These are phyloP conservation scores for Neocallimastix lanati DNA, from an alignment of 192 early-diverging fungal species.

Conservation along the genomic window DNA sequence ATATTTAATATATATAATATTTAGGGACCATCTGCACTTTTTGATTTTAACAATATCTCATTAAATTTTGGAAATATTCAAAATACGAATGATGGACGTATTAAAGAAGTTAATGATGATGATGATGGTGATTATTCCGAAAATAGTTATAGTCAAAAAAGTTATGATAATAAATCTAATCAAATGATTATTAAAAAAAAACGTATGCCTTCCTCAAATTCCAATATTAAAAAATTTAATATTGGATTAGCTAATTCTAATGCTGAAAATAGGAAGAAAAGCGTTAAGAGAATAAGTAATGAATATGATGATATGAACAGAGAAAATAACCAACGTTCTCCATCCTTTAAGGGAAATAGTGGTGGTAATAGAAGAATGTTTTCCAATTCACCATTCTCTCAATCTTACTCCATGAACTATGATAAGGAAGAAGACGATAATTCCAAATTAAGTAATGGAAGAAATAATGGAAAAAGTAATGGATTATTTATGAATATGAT, in stretches of 20 bases:
- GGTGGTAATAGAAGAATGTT: not conserved
- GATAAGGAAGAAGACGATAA: not conserved
- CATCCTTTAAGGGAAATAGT: not conserved
- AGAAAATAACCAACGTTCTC: not conserved
- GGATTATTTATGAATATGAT: not conserved
- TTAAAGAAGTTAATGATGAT: not conserved
- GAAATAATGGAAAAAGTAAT: not conserved
- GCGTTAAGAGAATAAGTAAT: not conserved
- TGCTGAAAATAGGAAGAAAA: not conserved
- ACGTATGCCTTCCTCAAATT: not conserved
- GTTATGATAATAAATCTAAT: not conserved
- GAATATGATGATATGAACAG: not conserved
- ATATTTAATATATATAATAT: no score
- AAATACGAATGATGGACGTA: not conserved
- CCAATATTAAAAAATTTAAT: not conserved
- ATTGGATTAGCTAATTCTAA: not conserved
- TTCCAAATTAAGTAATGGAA: not conserved
- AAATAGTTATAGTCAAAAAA: no score
- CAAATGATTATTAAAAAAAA: not conserved
- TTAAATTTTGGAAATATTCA: not conserved
- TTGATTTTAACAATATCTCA: not conserved
- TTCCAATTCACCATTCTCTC: not conserved
- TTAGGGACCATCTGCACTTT: not conserved
- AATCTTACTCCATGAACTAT: not conserved
- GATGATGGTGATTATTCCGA: not conserved